Conservation (phyloP, 2,329 filamentous ascomycete genomes). For the Penicillium paneum region DNA sequence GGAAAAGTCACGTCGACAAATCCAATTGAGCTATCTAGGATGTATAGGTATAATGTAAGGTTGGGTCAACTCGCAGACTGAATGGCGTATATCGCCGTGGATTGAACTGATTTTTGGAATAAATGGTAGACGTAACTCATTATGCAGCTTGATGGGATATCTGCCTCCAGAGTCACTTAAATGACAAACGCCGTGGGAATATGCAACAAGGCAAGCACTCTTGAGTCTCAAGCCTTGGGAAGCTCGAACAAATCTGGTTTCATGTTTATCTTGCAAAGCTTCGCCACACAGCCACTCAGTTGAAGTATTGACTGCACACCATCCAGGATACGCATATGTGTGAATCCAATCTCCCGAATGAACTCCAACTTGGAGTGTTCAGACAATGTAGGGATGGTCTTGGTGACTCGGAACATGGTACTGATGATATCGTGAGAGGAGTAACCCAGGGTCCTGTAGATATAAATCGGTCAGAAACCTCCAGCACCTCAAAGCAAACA, state of each 20-base stretch:
- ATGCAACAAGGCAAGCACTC: conserved; percentile 19
- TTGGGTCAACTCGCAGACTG: neutral
- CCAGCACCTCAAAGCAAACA: neutral
- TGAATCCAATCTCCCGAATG: conserved; percentile 97
- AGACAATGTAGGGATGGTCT: conserved; percentile 85
- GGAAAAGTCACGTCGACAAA: conserved; percentile 11
- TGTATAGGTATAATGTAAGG: neutral
- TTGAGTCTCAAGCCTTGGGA: conserved; percentile 29
- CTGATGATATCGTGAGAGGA: conserved; percentile 99
- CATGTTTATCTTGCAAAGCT: conserved; percentile 95
- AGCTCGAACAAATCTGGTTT: conserved; percentile 73
- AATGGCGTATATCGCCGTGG: neutral
- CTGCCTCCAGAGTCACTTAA: conserved; percentile 5
- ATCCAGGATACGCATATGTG: conserved; percentile 98
- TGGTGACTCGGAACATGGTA: conserved; percentile 98
- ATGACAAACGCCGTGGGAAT: conserved; percentile 26
- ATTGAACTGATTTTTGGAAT: neutral
- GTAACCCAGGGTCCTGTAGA: conserved; percentile 73
- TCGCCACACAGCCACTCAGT: conserved; percentile 85
- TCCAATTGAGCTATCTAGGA: neutral
- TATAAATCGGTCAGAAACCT: conserved; percentile 7
- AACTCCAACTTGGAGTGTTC: conserved; percentile 97
- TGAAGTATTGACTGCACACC: conserved; percentile 94
- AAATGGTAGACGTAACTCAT: conserved; percentile 15
- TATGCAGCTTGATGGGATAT: conserved; percentile 4